These are phyloP conservation scores for Chrysosporium keratinophilum DNA, from an alignment of 2,329 filamentous ascomycete genomes.

Conservation along the genomic window DNA sequence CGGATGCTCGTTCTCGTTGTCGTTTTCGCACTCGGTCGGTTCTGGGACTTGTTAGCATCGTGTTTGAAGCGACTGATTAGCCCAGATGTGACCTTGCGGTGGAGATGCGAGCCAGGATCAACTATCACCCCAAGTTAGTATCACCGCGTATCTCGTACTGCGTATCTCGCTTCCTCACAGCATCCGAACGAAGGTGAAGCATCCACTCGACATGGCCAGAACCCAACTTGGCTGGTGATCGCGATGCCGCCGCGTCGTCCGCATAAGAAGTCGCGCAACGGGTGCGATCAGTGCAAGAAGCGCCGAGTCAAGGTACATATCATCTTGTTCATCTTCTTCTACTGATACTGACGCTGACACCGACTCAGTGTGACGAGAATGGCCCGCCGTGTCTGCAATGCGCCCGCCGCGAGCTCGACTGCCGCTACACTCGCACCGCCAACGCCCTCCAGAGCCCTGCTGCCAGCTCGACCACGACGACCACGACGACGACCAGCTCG, in stretches of 20 bases:
- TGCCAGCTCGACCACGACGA: not conserved
- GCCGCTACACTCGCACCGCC: constrained; percentile 18
- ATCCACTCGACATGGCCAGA: no score
- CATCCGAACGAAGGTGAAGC: no score
- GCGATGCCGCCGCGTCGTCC: constrained; percentile 32
- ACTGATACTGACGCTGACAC: not conserved
- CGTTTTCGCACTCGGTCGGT: not conserved
- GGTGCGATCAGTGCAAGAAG: constrained; percentile 34
- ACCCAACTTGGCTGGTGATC: not conserved
- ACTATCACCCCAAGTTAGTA: no score
- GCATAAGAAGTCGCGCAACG: constrained; percentile 36
- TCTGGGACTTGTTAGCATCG: no score
- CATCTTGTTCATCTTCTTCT: not conserved
- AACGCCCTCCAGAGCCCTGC: not conserved
- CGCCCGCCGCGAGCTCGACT: constrained; percentile 27
- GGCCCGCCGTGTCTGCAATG: constrained; percentile 34
- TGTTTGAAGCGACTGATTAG: no score
- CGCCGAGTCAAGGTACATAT: constrained; percentile 32
- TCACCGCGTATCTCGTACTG: no score
- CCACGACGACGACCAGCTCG: not conserved
- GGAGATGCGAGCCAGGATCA: no score
- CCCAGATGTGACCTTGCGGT: no score
- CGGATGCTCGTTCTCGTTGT: constrained; percentile 3
- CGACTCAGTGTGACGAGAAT: constrained; percentile 29
- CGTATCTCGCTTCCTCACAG: no score